phyloP scores from a whole-genome alignment of 371 early-diverging fungal species.

The Parasitella parasitica region DNA sequence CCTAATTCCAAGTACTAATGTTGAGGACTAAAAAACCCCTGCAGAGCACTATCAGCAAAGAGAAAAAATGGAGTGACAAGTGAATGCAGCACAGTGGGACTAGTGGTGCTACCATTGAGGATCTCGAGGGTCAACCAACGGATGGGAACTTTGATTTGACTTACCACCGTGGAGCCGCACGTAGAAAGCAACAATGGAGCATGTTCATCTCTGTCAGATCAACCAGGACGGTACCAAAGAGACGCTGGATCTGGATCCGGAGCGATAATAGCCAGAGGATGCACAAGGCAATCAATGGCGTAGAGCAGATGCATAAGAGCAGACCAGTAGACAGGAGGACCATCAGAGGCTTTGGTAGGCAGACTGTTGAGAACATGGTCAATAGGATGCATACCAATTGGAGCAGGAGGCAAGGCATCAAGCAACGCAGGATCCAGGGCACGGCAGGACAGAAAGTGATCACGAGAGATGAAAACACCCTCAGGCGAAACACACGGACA shows the following conservation, averaged over 20 bases:
- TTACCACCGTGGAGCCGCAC: neutral
- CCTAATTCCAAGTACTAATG: neutral
- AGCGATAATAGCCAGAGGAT: neutral
- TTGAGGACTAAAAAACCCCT: neutral
- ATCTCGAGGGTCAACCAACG: neutral
- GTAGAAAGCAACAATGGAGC: neutral
- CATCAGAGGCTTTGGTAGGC: neutral
- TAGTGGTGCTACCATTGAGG: neutral
- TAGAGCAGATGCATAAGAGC: neutral
- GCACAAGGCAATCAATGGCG: neutral
- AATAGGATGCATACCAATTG: neutral
- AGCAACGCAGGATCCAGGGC: neutral
- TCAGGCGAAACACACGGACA: neutral
- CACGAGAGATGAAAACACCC: neutral
- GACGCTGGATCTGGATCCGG: neutral
- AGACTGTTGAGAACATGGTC: neutral
- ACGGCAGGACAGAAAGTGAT: neutral
- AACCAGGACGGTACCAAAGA: neutral
- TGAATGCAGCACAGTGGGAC: neutral
- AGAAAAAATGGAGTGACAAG: neutral
- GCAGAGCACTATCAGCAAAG: no score
- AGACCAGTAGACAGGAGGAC: neutral
- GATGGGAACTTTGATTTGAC: neutral
- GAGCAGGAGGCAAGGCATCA: neutral
- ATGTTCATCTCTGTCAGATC: neutral